Evolutionary conservation across 2,329 filamentous ascomycete species (phyloP), one percentile per base, ranked within the genome.

Genomic region (Pochonia chlamydosporia): DNA sequence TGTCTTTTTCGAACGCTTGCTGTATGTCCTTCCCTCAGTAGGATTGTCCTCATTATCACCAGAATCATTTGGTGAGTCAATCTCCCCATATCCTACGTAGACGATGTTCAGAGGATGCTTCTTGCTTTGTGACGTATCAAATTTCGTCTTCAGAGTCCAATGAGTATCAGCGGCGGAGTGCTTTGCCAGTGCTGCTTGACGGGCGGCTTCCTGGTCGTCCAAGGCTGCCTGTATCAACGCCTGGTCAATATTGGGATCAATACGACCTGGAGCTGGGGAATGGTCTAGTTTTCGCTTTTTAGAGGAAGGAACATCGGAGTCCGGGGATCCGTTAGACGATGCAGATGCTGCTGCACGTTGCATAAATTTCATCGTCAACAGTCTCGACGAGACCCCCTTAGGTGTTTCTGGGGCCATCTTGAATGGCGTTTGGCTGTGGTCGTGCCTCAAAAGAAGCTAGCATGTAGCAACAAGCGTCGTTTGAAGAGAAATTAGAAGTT

Each of bases 351-450:
- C 85, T 52, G 87, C 87, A 59, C 91, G 81, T 73, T 95, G 91
- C 91, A 96, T 96, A 64, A 96, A 96, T 73, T 95, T 95, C 90
- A 96, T 96, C 31, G 87, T 91, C 61, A 95, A 76, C 41, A 96
- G 83, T 56, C 90, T 84, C 49, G 86, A 91, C 53, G 91, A 96
- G 82, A 95, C 90, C 40, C 75, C 76, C 66, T 79, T 79, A 40
- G 80, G 73, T 50, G 73, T 82, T 61, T 74, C 69, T 51, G 75
- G 68, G 56, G 75, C 66, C 65, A 76, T 75, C 41, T 8, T 55
- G 40, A 44, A 9, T 11, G 30, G 9, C 37, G 39, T n/a, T n/a
- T n/a, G n/a, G n/a, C n/a, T n/a, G n/a, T n/a, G n/a, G n/a, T n/a
- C n/a, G 5, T 39, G 7, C 23, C 9, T 8, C 9, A 23, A 21